Base-by-base conservation (phyloP, 2,329 filamentous ascomycete species). In the Fusarium subtropicale region DNA sequence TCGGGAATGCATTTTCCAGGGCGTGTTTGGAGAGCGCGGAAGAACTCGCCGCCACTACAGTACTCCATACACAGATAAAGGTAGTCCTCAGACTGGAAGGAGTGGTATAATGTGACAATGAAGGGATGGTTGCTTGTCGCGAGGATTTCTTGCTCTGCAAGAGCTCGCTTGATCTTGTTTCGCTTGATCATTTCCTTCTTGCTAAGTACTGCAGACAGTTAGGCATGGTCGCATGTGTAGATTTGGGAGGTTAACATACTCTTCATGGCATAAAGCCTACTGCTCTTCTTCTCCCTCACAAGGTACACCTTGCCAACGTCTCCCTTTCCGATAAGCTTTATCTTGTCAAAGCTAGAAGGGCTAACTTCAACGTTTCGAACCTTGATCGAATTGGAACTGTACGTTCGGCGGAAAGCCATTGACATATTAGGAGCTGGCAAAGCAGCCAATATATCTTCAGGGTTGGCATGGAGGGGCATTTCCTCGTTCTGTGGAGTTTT, bases 101-200 rank as follows among this genome's bases (percentile, higher is more conserved):
- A 98, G 82, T 99, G 96, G 79, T 98, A 99, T 4, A 99, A 85
- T 1, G 96, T 99, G 68, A 99, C 96, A 77, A 99, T 99, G 80
- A 99, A 99, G 0, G 96, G 96, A 76, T 99, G 96, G 75, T 99
- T 99, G 85, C 95, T 98, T 42, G 96, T 99, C 11, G 96, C 96
- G 56, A 99, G 85, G 71, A 99, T 99, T 80, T 99, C 96, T 79
- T 98, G 96, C 82, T 99, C 96, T 38, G 96, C 96, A 73, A 99
- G 86, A 16, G 96, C 96, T 77, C 96, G 90, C 87, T 99, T 99
- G 83, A 99, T 99, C 87, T 99, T 99, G 86, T 99, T 99, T 61
- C 96, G 92, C 85, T 99, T 99, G 81, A 99, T 99, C 96, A 99
- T 99, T 81, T 99, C 96, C 85, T 98, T 97, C 83, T 99, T 99